Evolutionary conservation across 2,329 filamentous ascomycete species (phyloP), one percentile per base, ranked within the genome.

Genomic region (Cercospora sojina): DNA sequence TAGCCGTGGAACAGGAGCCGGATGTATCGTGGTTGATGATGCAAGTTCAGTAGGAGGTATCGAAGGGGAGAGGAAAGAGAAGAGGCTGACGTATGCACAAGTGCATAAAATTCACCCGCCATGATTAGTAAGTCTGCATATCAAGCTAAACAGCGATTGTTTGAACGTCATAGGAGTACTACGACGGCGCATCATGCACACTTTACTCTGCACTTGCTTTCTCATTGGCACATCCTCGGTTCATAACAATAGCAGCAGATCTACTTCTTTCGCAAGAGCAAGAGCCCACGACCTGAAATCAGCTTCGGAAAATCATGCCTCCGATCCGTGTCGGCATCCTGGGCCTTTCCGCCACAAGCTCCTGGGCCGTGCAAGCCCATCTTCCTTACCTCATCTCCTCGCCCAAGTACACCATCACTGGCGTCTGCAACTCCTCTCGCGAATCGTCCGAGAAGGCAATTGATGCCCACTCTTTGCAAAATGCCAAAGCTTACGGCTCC

Each of bases 401-500:
- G 8, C 41, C 41, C 1, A 47, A 47, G n/a, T 47, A 47, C 18
- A 23, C 18, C 18, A 47, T 47, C 41, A 23, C 41, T 3, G 41
- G 41, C 9, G 41, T 47, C 18, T 47, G 41, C 41, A 47, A 47
- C 18, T 47, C 41, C 4, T 47, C 41, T 1, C 41, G 18, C 1
- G 41, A 47, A 13, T 47, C 41, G 1, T 47, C 41, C 3, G 18
- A 47, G 41, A 47, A 47, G 5, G 41, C 41, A 10, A 47, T 47
- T 13, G 41, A 47, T 6, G 41, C 41, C 12, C 41, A 47, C 5
- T 47, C 41, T 13, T 4, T 47, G 41, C 20, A 47, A 0, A 71
- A 71, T 0, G 80, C 67, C 16, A 82, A 81, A 66, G 79, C 81
- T 1, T 82, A 85, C 69, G 81, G 78, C 16, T 75, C 77, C 49